A percentile compares a stretch with the other conserved stretches of the same genome.
Evolutionary conservation across 2,329 filamentous ascomycete species (phyloP).

Genomic region (Microsporum audouinii): DNA sequence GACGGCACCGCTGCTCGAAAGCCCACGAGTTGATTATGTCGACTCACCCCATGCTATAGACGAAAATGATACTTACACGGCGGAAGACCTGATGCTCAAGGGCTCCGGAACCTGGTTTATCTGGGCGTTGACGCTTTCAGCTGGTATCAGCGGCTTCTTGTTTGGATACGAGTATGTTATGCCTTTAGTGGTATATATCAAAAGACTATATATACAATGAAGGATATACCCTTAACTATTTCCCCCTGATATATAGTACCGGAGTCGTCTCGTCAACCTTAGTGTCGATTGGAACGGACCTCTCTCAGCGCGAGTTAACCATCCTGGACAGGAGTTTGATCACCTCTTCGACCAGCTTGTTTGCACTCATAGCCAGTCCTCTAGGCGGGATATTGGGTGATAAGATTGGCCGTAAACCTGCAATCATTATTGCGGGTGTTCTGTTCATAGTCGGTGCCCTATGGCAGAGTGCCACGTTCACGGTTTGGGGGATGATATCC

Average conservation of each 20-base stretch:
- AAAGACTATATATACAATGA: background rate
- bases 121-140: constrained; percentile 46
- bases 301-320: constrained; percentile 39
- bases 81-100: background rate
- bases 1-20: constrained; percentile 24
- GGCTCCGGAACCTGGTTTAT: constrained; percentile 32
- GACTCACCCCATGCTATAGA: background rate
- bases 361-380: constrained; percentile 47
- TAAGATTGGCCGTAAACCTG: constrained; percentile 35
- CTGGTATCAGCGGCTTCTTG: constrained; percentile 46
- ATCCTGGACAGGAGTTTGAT: constrained; percentile 49
- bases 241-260: constrained; percentile 32
- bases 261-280: constrained; percentile 52
- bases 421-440: constrained; percentile 38
- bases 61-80: background rate
- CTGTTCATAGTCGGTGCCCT: constrained; percentile 37
- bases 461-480: constrained; percentile 31
- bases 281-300: constrained; percentile 43
- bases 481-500: constrained; percentile 36
- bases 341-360: constrained; percentile 46
- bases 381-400: constrained; percentile 44
- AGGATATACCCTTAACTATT: background rate
- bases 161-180: constrained; percentile 49
- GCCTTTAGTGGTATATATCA: background rate
- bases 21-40: background rate